Conservation (phyloP, 2,329 filamentous ascomycete genomes). For the Grosmannia huntii region DNA sequence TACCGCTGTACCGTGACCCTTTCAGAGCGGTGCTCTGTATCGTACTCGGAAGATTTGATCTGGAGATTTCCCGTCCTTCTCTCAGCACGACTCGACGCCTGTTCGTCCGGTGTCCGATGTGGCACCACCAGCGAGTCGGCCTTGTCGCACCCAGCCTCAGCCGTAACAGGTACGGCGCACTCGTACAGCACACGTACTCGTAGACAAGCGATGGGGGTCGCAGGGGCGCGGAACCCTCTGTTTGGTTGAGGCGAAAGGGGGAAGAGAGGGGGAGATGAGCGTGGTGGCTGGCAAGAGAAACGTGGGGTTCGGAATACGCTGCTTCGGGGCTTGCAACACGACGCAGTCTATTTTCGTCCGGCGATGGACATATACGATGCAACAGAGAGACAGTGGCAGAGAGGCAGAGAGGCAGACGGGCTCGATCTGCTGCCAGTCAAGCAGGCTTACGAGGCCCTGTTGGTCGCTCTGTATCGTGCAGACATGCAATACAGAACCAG, state of each 20-base stretch:
- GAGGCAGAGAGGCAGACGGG: no score
- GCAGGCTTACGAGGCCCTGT: not conserved
- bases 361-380: no score
- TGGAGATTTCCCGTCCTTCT: not conserved
- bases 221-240: not conserved
- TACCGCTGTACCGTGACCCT: not conserved
- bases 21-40: not conserved
- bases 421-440: not conserved
- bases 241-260: not conserved
- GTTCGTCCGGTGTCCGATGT: constrained; percentile 5
- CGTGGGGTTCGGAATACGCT: not conserved
- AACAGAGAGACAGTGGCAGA: no score
- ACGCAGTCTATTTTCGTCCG: not conserved
- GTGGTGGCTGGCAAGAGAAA: not conserved
- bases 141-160: constrained; percentile 4
- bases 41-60: not conserved
- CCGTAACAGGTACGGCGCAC: not conserved
- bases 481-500: not conserved
- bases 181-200: no score
- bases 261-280: not conserved
- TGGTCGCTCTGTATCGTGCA: no score
- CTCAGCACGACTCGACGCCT: not conserved
- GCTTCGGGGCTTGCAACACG: not conserved
- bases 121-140: not conserved
- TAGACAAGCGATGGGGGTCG: not conserved